Evolutionary conservation across 228 moss, liverwort and hornwort species (phyloP), one percentile per base, ranked within the genome.

Genomic region (Sphagnum magellanicum): DNA sequence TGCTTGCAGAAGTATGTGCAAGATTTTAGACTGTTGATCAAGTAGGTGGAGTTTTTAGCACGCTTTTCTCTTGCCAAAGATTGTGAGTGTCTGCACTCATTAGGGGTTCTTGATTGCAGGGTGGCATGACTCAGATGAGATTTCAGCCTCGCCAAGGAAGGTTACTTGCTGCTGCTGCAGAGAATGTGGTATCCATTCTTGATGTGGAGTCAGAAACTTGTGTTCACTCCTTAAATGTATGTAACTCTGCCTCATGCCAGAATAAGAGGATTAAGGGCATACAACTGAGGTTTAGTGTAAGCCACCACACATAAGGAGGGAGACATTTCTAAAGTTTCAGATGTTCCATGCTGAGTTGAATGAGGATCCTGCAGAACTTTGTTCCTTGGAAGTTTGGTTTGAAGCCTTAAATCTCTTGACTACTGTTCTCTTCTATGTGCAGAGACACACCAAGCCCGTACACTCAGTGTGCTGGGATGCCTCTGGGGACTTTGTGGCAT

Each of bases 401-500:
- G 11, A 59, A 15, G 15, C 15, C 12, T 11, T 11, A 59, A 15
- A 59, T 11, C 59, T 11, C 11, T 59, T 59, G 59, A 11, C 15
- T 1, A 11, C 15, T 11, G 12, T 59, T 59, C 11, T 15, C 59
- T 15, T 11, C 11, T 59, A 59, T 59, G 15, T 79, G 76, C 94
- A 98, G 98, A 98, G 92, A 88, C 98, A 98, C 68, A 98, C 91
- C 62, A 98, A 94, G 72, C 92, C 98, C 67, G 98, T 98, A 13
- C 92, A 98, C 73, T 94, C 94, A 51, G 93, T 98, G 16, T 98
- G 98, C 77, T 98, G 98, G 98, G 98, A 98, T 68, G 90, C 94
- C 6, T 90, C 90, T 12, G 98, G 98, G 66, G 98, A 98, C 72
- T 98, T 86, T 59, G 92, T 98, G 8, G 98, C 98, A 50, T 98